Evolutionary conservation across 306 rosid species (phyloP), one percentile per base, ranked within the genome.

Genomic region (Dalbergia cochinchinensis): DNA sequence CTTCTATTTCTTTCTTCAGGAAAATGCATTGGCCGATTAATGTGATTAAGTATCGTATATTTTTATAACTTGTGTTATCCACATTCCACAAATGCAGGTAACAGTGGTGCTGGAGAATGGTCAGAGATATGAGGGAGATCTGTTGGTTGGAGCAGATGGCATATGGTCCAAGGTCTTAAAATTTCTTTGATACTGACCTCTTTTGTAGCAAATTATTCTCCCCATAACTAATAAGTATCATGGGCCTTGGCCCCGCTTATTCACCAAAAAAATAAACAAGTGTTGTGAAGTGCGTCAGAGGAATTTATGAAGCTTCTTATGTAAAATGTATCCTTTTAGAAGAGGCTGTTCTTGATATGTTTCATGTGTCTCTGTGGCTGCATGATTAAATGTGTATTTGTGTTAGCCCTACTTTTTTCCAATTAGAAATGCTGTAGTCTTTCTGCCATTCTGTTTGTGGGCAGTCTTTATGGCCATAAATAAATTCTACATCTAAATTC

Each of bases 111-210:
- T 96, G 65, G 97, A 93, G 82, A 88, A 93, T 78, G 98, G 96
- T 34, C 84, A 95, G 85, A 84, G 81, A 65, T 89, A 76, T 70
- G 99, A 90, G 74, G 99, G 99, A 33, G 98, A 95, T 88, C 78
- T 95, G 69, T 89, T 95, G 83, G 92, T 95, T 78, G 99, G 99
- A 74, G 98, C 99, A 19, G 99, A 95, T 75, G 99, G 99, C 76
- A 95, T 95, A 77, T 79, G 99, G 97, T 95, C 99, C 67, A 91
- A 95, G 99, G 99, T 93, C 83, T 19, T 61, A 22, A 33, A 45
- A 6, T 45, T 53, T 59, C 68, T 80, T 73, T 54, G 11, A 55
- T 57, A 74, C 19, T 9, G 3, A 76, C 64, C 11, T 65, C 71
- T 48, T 75, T 11, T 69, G 78, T 33, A 35, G 70, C 60, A 63